These are phyloP conservation scores for Eucalyptus pauciflora DNA, from an alignment of 345 rosid species.

Conservation along the genomic window DNA sequence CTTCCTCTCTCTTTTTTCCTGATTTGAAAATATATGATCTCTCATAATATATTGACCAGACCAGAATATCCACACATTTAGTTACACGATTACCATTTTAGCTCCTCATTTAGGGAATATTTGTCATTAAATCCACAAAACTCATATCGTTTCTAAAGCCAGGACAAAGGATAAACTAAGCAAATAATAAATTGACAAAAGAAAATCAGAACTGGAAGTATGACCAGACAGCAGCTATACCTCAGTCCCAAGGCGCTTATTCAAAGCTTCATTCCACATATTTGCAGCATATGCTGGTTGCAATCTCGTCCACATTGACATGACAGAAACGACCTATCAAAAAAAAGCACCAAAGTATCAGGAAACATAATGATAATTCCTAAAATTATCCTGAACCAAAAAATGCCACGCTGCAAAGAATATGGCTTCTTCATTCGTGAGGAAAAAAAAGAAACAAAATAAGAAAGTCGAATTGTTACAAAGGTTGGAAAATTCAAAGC, in stretches of 20 bases:
- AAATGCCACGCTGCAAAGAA: neutral
- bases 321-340: conserved; percentile 85
- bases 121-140: neutral
- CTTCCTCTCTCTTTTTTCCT: neutral
- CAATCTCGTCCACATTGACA: conserved; percentile 96
- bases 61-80: neutral
- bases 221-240: conserved; percentile 13
- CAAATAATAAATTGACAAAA: neutral
- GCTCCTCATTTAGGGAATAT: neutral
- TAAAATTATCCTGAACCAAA: neutral
- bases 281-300: conserved; percentile 97
- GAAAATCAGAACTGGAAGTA: neutral
- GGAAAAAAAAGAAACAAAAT: neutral
- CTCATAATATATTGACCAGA: neutral
- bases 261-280: conserved; percentile 99
- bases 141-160: neutral
- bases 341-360: neutral
- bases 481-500: neutral
- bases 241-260: conserved; percentile 92
- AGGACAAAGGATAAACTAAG: neutral
- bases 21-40: neutral
- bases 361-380: neutral
- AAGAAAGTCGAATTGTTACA: neutral
- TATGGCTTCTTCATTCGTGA: neutral
- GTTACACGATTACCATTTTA: neutral